A percentile compares a stretch with the other conserved stretches of the same genome.
These are phyloP conservation scores for Dioszegia aurantiaca DNA, from an alignment of 768 basidiomycete genomes.

Conservation along the genomic window DNA sequence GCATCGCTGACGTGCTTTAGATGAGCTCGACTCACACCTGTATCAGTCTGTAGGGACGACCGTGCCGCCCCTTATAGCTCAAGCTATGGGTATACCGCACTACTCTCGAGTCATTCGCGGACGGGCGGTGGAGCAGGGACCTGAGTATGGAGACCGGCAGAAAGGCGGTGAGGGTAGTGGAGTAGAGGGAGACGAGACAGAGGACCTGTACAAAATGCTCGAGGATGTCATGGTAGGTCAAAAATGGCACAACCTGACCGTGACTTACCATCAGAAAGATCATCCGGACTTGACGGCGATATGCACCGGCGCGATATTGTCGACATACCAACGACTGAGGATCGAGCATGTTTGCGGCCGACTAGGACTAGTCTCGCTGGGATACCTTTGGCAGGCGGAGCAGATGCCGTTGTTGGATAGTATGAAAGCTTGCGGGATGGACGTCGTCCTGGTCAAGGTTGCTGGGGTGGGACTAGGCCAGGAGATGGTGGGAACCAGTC, in stretches of 20 bases:
- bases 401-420: constrained; percentile 79
- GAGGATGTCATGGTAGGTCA: constrained; percentile 67
- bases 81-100: constrained; percentile 79
- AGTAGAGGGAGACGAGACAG: constrained; percentile 84
- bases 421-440: constrained; percentile 75
- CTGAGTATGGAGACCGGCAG: constrained; percentile 77
- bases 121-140: constrained; percentile 70
- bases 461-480: constrained; percentile 84
- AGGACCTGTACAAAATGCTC: constrained; percentile 78
- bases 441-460: constrained; percentile 86
- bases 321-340: constrained; percentile 92
- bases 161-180: constrained; percentile 55
- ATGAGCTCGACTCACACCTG: constrained; percentile 96
- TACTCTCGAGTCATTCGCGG: constrained; percentile 79
- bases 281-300: constrained; percentile 83
- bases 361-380: constrained; percentile 71
- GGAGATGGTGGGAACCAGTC: constrained; percentile 72
- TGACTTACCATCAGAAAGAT: constrained; percentile 53
- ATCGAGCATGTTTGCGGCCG: constrained; percentile 95
- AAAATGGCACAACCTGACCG: background rate
- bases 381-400: constrained; percentile 90
- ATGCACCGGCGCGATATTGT: constrained; percentile 93
- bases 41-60: constrained; percentile 99
- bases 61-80: constrained; percentile 79
- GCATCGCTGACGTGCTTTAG: constrained; percentile 55